phyloP scores from a whole-genome alignment of 352 stramenopile species.

The Globisporangium spinosum region DNA sequence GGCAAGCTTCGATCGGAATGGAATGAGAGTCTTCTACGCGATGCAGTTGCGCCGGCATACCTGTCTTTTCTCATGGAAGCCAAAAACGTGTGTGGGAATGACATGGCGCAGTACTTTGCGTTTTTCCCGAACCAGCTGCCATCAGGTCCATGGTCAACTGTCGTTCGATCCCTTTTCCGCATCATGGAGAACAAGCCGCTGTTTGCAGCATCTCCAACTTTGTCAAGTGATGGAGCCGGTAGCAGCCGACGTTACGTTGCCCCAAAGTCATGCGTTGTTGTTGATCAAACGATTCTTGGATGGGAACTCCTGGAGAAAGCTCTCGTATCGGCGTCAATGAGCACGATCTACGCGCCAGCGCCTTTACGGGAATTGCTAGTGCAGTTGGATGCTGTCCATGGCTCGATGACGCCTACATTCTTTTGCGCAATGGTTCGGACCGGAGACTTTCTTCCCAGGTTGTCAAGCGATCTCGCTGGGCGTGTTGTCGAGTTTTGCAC shows the following conservation, averaged over 20 bases:
- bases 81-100: conserved; percentile 33
- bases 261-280: conserved; percentile 34
- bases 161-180: conserved; percentile 50
- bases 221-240: neutral
- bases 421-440: conserved; percentile 43
- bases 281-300: conserved; percentile 40
- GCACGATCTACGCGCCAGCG: conserved; percentile 34
- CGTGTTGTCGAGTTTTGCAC: conserved; percentile 52
- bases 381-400: conserved; percentile 45
- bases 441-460: conserved; percentile 32
- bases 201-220: conserved; percentile 36
- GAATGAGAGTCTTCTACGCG: conserved; percentile 61
- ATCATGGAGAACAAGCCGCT: conserved; percentile 47
- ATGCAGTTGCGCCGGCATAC: conserved; percentile 78
- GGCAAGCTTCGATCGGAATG: conserved; percentile 75
- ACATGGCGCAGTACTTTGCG: conserved; percentile 36
- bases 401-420: conserved; percentile 48
- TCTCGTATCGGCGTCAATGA: conserved; percentile 24
- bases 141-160: conserved; percentile 44
- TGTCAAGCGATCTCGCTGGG: conserved; percentile 25
- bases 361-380: conserved; percentile 39
- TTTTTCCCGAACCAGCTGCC: conserved; percentile 56
- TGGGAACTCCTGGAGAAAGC: conserved; percentile 45
- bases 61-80: conserved; percentile 58
- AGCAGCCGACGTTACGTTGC: conserved; percentile 21